These are phyloP conservation scores for Asclepias syriaca DNA, from an alignment of 257 asterid species.

Conservation along the genomic window DNA sequence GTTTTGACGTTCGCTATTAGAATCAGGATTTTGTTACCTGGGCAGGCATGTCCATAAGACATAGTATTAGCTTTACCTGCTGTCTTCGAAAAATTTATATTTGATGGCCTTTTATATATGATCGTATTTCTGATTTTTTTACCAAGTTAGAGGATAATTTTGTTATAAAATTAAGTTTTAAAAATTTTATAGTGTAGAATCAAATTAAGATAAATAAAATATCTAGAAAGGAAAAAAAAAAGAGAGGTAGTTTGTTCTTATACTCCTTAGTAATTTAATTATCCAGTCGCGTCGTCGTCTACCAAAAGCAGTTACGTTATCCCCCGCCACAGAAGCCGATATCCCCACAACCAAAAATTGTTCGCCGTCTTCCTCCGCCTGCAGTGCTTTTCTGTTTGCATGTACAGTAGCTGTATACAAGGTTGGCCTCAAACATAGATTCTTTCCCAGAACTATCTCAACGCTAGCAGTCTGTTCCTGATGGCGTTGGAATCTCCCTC, in stretches of 20 bases:
- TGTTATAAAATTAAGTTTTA: too few species aligned
- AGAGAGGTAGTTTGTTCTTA: too few species aligned
- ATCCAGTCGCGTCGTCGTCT: too few species aligned
- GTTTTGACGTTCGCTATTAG: neutral
- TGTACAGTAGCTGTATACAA: neutral
- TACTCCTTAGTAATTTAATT: too few species aligned
- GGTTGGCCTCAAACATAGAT: neutral
- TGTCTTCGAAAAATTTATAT: neutral
- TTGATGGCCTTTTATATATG: too few species aligned
- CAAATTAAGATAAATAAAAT: too few species aligned
- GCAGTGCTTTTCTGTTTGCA: neutral
- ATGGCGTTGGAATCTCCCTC: slow-evolving; percentile 3
- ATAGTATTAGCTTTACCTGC: neutral
- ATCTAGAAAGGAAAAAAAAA: too few species aligned
- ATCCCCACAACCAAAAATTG: neutral
- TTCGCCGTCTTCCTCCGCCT: neutral
- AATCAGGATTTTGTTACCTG: neutral
- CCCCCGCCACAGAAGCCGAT: neutral
- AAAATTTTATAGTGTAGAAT: too few species aligned
- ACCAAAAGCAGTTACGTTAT: neutral
- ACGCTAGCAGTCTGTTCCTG: neutral
- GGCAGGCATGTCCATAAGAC: too few species aligned
- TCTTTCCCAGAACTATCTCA: neutral
- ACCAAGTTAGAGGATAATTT: too few species aligned
- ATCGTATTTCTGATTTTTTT: too few species aligned